Evolutionary conservation across 345 rosid genomes (phyloP).

Genomic region (Lagerstroemia speciosa): DNA sequence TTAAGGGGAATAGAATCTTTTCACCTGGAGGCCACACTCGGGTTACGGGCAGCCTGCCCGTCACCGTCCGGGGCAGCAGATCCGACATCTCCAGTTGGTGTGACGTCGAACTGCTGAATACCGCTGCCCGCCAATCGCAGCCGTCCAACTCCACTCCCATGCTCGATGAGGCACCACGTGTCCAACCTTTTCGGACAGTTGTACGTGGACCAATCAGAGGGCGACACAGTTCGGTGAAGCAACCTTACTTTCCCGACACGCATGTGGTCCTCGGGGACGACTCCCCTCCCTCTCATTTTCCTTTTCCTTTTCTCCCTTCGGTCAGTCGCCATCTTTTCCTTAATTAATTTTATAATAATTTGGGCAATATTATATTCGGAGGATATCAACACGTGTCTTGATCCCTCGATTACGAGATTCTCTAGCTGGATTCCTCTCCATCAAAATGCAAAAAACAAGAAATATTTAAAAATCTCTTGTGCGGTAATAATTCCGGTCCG

Average conservation of each 20-base stretch:
- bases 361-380: too few species aligned
- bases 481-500: too few species aligned
- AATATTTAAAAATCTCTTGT: too few species aligned
- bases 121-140: constrained; percentile 28
- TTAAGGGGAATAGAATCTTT: too few species aligned
- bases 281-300: background rate
- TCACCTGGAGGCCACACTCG: constrained; percentile 51
- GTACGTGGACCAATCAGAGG: constrained; percentile 47
- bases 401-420: constrained; percentile 8
- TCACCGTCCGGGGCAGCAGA: constrained; percentile 49
- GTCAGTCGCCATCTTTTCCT: background rate
- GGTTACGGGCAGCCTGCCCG: constrained; percentile 68
- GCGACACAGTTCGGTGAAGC: constrained; percentile 16
- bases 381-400: constrained; percentile 34
- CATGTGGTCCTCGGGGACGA: constrained; percentile 48
- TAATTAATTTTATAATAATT: background rate
- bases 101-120: constrained; percentile 53
- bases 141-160: constrained; percentile 40
- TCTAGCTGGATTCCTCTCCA: too few species aligned
- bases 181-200: background rate
- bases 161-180: constrained; percentile 35
- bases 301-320: background rate
- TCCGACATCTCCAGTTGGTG: constrained; percentile 64
- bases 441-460: too few species aligned
- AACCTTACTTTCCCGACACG: constrained; percentile 51